Evolutionary conservation across 768 basidiomycete species (phyloP).

Genomic region (Lentinula raphanica): DNA sequence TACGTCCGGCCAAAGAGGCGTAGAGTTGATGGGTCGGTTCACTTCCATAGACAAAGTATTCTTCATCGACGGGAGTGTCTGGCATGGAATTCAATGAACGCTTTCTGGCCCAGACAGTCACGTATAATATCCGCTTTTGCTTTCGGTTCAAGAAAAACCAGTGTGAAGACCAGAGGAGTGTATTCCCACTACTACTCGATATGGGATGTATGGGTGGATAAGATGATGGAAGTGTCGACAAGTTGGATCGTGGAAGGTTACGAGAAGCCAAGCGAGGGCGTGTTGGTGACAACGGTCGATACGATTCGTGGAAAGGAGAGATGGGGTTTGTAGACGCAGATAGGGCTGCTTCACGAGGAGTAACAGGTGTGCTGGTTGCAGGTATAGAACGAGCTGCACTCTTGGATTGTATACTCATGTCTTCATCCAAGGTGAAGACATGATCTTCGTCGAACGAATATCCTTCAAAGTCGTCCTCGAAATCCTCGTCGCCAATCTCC

Average conservation of each 20-base stretch:
- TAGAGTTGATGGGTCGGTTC: background rate
- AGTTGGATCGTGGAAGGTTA: background rate
- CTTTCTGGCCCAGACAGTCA: constrained; percentile 81
- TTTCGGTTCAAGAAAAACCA: constrained; percentile 97
- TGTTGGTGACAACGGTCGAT: background rate
- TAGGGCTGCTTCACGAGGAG: constrained; percentile 29
- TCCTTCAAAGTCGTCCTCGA: constrained; percentile 60
- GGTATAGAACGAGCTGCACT: constrained; percentile 24
- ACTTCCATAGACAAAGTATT: constrained; percentile 32
- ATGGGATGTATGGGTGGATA: background rate
- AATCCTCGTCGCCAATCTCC: constrained; percentile 73
- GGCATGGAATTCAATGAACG: background rate
- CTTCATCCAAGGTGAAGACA: constrained; percentile 75
- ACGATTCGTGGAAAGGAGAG: constrained; percentile 27
- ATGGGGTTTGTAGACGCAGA: constrained; percentile 28
- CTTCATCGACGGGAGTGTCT: constrained; percentile 45
- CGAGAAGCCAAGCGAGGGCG: background rate
- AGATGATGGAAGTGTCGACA: background rate
- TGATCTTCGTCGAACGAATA: constrained; percentile 58
- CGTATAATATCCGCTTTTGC: constrained; percentile 86
- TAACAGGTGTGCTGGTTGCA: constrained; percentile 14
- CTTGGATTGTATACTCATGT: constrained; percentile 16
- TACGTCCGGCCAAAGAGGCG: background rate
- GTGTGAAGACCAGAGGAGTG: constrained; percentile 91
- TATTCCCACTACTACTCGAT: constrained; percentile 45